Conservation (phyloP, 2,329 filamentous ascomycete genomes). For the Exophiala sp. region DNA sequence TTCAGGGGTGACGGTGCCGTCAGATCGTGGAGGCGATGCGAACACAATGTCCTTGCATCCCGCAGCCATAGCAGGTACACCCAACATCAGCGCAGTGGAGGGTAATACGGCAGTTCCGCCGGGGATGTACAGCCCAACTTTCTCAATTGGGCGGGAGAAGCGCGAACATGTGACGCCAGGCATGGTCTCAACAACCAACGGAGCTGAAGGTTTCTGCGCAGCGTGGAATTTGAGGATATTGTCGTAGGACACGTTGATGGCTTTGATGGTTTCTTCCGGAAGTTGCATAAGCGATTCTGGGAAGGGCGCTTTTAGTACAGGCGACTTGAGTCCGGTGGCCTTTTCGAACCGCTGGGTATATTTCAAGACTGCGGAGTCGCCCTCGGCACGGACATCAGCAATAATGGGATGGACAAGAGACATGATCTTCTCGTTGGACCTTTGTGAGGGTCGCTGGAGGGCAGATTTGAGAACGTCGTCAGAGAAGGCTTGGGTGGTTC, state of each 20-base stretch:
- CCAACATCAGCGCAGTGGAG: conserved; percentile 94
- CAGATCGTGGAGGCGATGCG: conserved; percentile 80
- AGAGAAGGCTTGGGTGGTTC: conserved; percentile 47
- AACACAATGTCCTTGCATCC: conserved; percentile 93
- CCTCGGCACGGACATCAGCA: conserved; percentile 72
- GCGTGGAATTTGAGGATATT: conserved; percentile 94
- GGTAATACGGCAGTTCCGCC: conserved; percentile 96
- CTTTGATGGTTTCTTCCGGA: conserved; percentile 72
- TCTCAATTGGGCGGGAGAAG: conserved; percentile 85
- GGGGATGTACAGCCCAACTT: conserved; percentile 93
- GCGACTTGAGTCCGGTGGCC: conserved; percentile 81
- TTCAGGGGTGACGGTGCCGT: conserved; percentile 88
- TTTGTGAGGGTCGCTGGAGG: conserved; percentile 84
- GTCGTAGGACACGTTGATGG: conserved; percentile 89
- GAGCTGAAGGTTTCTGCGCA: conserved; percentile 77
- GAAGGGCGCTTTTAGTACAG: conserved; percentile 86
- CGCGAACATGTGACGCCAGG: conserved; percentile 91
- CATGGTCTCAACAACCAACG: conserved; percentile 90
- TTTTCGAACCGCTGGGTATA: conserved; percentile 99
- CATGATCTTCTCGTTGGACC: conserved; percentile 89
- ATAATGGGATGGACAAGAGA: conserved; percentile 88
- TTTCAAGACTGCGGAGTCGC: conserved; percentile 79
- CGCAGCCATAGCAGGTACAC: conserved; percentile 94
- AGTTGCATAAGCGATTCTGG: conserved; percentile 79
- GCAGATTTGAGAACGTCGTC: conserved; percentile 61